Conservation (phyloP, 129 eudicot species). For the Apium graveolens region DNA sequence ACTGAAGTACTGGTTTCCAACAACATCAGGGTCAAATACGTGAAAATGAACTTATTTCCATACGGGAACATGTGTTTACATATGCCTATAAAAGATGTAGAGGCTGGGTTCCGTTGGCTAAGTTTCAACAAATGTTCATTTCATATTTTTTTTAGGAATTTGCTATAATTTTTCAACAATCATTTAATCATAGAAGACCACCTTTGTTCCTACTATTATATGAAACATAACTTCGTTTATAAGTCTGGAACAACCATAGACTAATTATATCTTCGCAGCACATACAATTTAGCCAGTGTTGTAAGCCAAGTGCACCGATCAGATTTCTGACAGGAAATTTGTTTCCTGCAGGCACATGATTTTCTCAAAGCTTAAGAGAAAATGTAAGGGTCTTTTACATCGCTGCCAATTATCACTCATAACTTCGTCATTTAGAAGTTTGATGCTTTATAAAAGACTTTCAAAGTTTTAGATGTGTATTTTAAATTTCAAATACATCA, state of each 20-base stretch:
- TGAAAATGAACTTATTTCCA: background rate
- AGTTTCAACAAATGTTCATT: background rate
- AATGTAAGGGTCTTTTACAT: constrained; percentile 44
- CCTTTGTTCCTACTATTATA: background rate
- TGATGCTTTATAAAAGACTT: constrained; percentile 21
- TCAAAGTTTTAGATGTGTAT: background rate
- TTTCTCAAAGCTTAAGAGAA: constrained; percentile 48
- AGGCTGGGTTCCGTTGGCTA: background rate
- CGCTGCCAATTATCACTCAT: constrained; percentile 44
- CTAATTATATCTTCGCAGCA: background rate
- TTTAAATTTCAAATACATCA: background rate
- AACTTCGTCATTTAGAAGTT: constrained; percentile 28
- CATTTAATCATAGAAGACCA: background rate
- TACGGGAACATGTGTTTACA: background rate
- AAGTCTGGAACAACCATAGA: background rate
- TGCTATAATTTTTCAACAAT: background rate
- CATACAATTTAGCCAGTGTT: constrained; percentile 11
- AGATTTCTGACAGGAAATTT: constrained; percentile 71
- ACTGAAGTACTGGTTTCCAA: background rate
- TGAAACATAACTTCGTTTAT: background rate
- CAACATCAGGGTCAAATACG: background rate
- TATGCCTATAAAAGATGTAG: background rate
- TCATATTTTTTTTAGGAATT: background rate
- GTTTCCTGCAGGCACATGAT: constrained; percentile 99
- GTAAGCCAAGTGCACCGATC: constrained; percentile 23